These are phyloP conservation scores for Penicillium aurantiogriseum DNA, from an alignment of 2,329 filamentous ascomycete genomes.

Conservation along the genomic window DNA sequence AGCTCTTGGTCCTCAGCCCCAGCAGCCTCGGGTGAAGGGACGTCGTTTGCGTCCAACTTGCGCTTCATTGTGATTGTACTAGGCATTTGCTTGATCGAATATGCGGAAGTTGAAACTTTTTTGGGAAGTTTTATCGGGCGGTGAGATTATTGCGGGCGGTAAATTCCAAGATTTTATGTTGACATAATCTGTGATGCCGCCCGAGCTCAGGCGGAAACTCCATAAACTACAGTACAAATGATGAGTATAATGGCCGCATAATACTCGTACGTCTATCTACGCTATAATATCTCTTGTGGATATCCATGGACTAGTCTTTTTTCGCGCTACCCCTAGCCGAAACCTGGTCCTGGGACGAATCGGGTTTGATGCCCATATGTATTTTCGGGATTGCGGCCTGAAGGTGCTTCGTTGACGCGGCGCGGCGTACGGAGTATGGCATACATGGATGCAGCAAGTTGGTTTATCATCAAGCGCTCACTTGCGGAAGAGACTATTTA, in stretches of 20 bases:
- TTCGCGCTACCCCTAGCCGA: neutral
- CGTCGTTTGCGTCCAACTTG: constrained; percentile 50
- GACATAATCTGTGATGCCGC: constrained; percentile 1
- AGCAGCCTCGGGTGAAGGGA: constrained; percentile 40
- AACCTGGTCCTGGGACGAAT: neutral
- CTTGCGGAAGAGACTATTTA: neutral
- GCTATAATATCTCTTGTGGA: neutral
- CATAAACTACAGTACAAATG: neutral
- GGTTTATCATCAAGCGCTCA: neutral
- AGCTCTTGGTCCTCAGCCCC: constrained; percentile 36
- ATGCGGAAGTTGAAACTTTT: constrained; percentile 12
- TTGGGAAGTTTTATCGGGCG: constrained; percentile 38
- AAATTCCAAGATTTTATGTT: constrained; percentile 5
- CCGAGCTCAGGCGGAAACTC: neutral
- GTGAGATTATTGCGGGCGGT: constrained; percentile 33
- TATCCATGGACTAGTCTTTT: neutral
- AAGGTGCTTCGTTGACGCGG: constrained; percentile 1
- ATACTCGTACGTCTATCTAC: too few species aligned
- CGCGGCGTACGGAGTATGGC: constrained; percentile 13
- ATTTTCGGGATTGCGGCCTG: neutral
- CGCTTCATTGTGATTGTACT: constrained; percentile 46
- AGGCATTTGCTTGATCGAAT: constrained; percentile 10
- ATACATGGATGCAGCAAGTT: neutral
- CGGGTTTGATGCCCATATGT: neutral
- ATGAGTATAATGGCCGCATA: neutral